Evolutionary conservation across 2,329 filamentous ascomycete genomes (phyloP).

Genomic region (Trichoderma sp.): DNA sequence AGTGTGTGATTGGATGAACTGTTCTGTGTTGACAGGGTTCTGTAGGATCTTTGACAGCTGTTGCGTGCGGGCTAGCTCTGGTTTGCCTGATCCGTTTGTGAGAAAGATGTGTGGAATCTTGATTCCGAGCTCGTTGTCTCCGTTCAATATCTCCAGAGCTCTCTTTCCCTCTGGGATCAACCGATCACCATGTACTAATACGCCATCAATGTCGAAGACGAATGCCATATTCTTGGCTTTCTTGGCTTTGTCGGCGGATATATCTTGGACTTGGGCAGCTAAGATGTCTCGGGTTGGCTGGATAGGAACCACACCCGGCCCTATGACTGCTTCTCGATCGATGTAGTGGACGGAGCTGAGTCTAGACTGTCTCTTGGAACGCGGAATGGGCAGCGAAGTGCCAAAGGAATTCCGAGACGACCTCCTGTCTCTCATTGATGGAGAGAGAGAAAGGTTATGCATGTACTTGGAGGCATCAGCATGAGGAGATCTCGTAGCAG

Average conservation of each 20-base stretch:
- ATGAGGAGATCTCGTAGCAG: constrained; percentile 5
- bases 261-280: constrained; percentile 8
- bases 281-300: not conserved
- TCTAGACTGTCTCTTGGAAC: constrained; percentile 11
- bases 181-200: not conserved
- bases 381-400: constrained; percentile 4
- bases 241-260: constrained; percentile 6
- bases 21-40: constrained; percentile 9
- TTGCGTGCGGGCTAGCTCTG: constrained; percentile 8
- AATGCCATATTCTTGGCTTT: constrained; percentile 15
- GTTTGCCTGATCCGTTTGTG: constrained; percentile 11
- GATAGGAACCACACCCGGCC: not conserved
- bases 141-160: constrained; percentile 6
- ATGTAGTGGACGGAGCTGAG: constrained; percentile 10
- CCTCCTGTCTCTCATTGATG: constrained; percentile 2
- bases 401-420: constrained; percentile 3
- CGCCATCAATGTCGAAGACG: constrained; percentile 10
- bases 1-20: constrained; percentile 13
- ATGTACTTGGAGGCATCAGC: constrained; percentile 14
- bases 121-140: constrained; percentile 10
- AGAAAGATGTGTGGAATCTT: constrained; percentile 10
- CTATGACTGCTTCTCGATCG: not conserved
- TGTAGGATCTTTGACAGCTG: constrained; percentile 9
- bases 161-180: constrained; percentile 12
- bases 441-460: constrained; percentile 8